These are phyloP conservation scores for Botryotinia convoluta DNA, from an alignment of 2,329 filamentous ascomycete species.

Conservation along the genomic window DNA sequence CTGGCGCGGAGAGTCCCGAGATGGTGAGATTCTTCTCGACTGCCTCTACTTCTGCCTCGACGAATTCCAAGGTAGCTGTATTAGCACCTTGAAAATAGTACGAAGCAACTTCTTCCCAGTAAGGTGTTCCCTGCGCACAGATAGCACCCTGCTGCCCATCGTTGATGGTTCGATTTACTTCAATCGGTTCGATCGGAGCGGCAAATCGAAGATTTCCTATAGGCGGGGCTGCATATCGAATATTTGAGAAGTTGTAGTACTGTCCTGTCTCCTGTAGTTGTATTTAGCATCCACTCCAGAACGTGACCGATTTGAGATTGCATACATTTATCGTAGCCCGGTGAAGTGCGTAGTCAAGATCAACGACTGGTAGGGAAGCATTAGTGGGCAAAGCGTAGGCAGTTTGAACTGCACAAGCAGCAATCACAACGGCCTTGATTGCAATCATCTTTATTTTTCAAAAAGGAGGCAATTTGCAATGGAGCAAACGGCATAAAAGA, in stretches of 20 bases:
- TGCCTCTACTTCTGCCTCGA: conserved; percentile 10
- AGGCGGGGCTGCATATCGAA: conserved; percentile 47
- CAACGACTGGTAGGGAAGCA: conserved; percentile 31
- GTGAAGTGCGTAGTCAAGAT: conserved; percentile 37
- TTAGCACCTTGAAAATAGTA: conserved; percentile 10
- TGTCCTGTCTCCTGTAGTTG: conserved; percentile 33
- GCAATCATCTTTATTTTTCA: conserved; percentile 14
- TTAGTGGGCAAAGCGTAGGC: conserved; percentile 15
- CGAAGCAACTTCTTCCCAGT: conserved; percentile 15
- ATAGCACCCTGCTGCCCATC: conserved; percentile 28
- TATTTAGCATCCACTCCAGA: neutral
- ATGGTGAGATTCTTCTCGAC: conserved; percentile 13
- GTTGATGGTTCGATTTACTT: conserved; percentile 37
- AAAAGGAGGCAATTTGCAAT: neutral
- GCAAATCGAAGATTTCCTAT: conserved; percentile 46
- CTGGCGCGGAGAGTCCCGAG: conserved; percentile 10
- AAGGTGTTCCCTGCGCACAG: conserved; percentile 29
- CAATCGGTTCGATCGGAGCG: conserved; percentile 39
- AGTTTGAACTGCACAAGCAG: neutral
- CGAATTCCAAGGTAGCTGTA: conserved; percentile 6
- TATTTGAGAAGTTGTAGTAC: conserved; percentile 45
- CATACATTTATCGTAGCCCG: conserved; percentile 36
- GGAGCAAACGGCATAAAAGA: neutral
- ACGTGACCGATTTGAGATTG: neutral
- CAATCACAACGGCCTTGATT: conserved; percentile 4